These are phyloP conservation scores for Tylopilus cervinicoccineus DNA, from an alignment of 768 basidiomycete genomes.

Conservation along the genomic window DNA sequence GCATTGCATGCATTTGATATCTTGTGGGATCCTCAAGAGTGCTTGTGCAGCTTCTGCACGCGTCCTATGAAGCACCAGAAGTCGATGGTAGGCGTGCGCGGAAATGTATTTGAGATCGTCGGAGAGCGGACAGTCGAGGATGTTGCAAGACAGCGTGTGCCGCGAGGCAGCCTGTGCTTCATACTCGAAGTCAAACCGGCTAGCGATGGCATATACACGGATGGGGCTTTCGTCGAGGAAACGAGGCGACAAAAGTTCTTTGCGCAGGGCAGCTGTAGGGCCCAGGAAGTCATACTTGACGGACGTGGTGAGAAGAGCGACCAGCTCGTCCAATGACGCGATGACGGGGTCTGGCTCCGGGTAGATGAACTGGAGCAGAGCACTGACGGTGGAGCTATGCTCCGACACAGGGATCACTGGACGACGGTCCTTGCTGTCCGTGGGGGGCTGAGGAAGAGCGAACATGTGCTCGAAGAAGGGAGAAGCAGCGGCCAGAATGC, in stretches of 20 bases:
- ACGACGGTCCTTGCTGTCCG: conserved; percentile 22
- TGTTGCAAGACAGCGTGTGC: conserved; percentile 48
- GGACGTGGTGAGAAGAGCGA: conserved; percentile 47
- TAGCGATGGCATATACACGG: conserved; percentile 70
- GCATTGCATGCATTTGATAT: conserved; percentile 66
- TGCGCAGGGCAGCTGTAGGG: conserved; percentile 47
- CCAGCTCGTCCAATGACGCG: conserved; percentile 49
- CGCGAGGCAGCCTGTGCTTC: conserved; percentile 60
- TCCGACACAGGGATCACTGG: conserved; percentile 59
- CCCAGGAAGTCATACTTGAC: conserved; percentile 60
- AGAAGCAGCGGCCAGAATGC: conserved; percentile 59
- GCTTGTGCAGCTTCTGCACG: conserved; percentile 48
- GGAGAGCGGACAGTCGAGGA: conserved; percentile 54
- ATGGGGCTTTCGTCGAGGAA: conserved; percentile 48
- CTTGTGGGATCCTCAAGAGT: conserved; percentile 42
- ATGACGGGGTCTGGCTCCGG: conserved; percentile 54
- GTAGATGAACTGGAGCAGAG: conserved; percentile 58
- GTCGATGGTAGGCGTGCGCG: conserved; percentile 64
- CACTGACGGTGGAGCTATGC: conserved; percentile 38
- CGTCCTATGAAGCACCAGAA: conserved; percentile 55
- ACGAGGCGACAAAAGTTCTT: conserved; percentile 44
- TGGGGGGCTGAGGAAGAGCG: conserved; percentile 50
- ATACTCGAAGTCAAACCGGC: conserved; percentile 57
- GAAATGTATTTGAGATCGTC: conserved; percentile 64
- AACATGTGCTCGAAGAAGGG: conserved; percentile 71